Evolutionary conservation across 2,329 filamentous ascomycete genomes (phyloP).

Genomic region (Xylariomycetidae sp.): DNA sequence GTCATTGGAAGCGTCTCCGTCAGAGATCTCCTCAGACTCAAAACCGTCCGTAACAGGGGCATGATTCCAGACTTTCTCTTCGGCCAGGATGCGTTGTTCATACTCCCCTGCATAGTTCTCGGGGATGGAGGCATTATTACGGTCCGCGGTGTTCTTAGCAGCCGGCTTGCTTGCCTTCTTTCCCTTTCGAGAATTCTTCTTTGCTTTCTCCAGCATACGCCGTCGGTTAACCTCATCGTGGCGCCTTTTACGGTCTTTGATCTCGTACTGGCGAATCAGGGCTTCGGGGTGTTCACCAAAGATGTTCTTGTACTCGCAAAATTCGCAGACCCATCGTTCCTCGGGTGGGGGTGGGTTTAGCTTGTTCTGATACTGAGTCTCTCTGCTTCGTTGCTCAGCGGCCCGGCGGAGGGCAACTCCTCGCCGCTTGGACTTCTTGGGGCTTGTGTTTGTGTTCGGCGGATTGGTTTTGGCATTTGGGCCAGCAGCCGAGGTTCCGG

Average conservation of each 20-base stretch:
- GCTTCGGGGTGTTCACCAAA: slow-evolving; percentile 84
- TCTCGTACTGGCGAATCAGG: slow-evolving; percentile 86
- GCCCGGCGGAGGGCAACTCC: slow-evolving; percentile 70
- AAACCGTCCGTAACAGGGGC: too few relatives aligned
- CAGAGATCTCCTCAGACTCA: too few relatives aligned
- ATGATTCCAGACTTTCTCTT: too few relatives aligned
- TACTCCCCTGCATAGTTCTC: too few relatives aligned
- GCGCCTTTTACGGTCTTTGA: slow-evolving; percentile 82
- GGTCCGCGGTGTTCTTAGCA: slow-evolving; percentile 39
- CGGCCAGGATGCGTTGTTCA: too few relatives aligned
- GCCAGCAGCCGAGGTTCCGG: too few relatives aligned
- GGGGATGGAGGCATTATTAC: too few relatives aligned
- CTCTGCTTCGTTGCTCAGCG: slow-evolving; percentile 70
- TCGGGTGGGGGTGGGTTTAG: slow-evolving; percentile 65
- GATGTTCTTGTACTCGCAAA: slow-evolving; percentile 95
- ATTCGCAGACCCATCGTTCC: slow-evolving; percentile 93
- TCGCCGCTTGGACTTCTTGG: slow-evolving; percentile 61
- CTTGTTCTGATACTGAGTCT: slow-evolving; percentile 72
- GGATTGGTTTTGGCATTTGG: too few relatives aligned
- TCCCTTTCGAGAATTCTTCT: slow-evolving; percentile 85
- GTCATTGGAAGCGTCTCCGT: too few relatives aligned
- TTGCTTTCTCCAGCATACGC: slow-evolving; percentile 83
- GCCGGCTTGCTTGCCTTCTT: slow-evolving; percentile 73
- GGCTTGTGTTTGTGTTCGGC: slow-evolving; percentile 33
- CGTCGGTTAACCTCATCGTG: slow-evolving; percentile 83